Evolutionary conservation across 176 grass and related monocot genomes (phyloP).

Genomic region (Stipa capillata): DNA sequence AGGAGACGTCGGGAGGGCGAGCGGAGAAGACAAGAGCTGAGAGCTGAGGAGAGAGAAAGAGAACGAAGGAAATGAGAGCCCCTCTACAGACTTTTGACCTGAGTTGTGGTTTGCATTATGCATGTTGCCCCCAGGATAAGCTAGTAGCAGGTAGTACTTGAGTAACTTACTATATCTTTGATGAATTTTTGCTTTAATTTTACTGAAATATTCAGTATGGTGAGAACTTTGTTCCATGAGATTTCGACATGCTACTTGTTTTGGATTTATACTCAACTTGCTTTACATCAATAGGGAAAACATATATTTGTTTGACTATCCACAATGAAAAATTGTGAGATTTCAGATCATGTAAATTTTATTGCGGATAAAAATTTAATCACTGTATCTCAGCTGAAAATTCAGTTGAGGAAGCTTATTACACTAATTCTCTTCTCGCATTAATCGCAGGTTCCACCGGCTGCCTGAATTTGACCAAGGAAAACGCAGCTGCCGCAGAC

Average conservation of each 20-base stretch:
- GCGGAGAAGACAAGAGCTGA: no score
- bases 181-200: background rate
- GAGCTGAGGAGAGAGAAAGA: no score
- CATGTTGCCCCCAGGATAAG: background rate
- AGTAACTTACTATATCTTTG: background rate
- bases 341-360: background rate
- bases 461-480: constrained; percentile 76
- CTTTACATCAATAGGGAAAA: background rate
- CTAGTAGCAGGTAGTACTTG: background rate
- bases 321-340: background rate
- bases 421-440: constrained; percentile 4
- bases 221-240: background rate
- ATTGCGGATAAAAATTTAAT: background rate
- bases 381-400: background rate
- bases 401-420: background rate
- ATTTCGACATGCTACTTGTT: background rate
- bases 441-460: constrained; percentile 65
- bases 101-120: background rate
- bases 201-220: background rate
- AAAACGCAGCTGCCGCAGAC: constrained; percentile 88
- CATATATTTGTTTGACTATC: background rate
- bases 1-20: no score
- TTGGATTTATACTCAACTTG: background rate
- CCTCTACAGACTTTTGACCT: no score
- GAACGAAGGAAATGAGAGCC: no score